Percentiles rank a stretch among this genome's conserved stretches.
phyloP scores from a whole-genome alignment of 2,329 filamentous ascomycete genomes.

The Macroventuria anomochaeta region DNA sequence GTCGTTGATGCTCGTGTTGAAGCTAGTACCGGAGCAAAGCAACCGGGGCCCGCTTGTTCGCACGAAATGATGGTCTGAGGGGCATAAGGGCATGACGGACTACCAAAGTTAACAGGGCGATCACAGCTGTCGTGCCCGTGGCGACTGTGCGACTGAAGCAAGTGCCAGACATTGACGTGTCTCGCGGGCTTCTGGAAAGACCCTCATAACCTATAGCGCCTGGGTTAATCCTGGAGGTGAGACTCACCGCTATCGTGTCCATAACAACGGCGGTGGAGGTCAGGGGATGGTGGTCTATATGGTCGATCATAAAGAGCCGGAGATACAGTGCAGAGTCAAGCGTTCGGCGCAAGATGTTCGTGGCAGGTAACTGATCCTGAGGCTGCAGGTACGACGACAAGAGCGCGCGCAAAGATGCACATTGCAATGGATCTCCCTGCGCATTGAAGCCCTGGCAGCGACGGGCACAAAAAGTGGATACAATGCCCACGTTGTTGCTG shows the following conservation, averaged over 20 bases:
- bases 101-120: constrained; percentile 22
- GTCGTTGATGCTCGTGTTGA: constrained; percentile 9
- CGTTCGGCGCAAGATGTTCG: constrained; percentile 12
- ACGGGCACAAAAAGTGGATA: constrained; percentile 9
- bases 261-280: constrained; percentile 14
- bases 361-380: constrained; percentile 15
- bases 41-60: constrained; percentile 21
- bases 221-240: constrained; percentile 19
- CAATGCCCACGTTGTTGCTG: constrained; percentile 18
- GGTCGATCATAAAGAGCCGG: constrained; percentile 15
- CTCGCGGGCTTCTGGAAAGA: constrained; percentile 15
- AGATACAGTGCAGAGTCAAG: constrained; percentile 14
- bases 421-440: constrained; percentile 13
- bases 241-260: constrained; percentile 24
- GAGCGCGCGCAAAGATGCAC: constrained; percentile 7
- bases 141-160: constrained; percentile 18
- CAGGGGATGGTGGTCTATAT: constrained; percentile 7
- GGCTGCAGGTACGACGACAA: constrained; percentile 13
- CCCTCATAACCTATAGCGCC: constrained; percentile 11
- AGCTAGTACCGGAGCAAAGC: constrained; percentile 15
- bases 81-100: constrained; percentile 10
- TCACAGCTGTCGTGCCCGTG: constrained; percentile 32
- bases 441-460: constrained; percentile 2
- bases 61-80: constrained; percentile 18
- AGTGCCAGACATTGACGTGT: constrained; percentile 28